Evolutionary conservation across 495 filamentous ascomycete species (phyloP).

Genomic region (Filosporella fistucella): DNA sequence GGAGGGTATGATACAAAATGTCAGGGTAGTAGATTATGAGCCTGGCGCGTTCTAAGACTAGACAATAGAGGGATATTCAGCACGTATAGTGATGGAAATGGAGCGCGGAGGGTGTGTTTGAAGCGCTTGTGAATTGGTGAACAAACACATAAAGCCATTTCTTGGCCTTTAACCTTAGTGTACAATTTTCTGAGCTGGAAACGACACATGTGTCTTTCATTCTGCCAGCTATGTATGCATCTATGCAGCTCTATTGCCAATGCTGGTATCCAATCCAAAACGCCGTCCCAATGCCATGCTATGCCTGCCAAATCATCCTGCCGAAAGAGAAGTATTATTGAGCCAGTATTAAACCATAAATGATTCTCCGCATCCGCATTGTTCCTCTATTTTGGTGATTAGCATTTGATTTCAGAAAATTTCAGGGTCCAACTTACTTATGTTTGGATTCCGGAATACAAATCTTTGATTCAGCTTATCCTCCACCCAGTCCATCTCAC

Average conservation of each 20-base stretch:
- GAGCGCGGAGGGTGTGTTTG: neutral
- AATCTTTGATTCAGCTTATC: constrained; percentile 88
- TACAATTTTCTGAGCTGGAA: too few relatives aligned
- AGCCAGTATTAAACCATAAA: constrained; percentile 84
- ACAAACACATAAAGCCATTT: neutral
- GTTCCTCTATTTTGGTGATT: constrained; percentile 64
- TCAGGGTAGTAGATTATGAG: constrained; percentile 39
- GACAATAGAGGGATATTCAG: neutral
- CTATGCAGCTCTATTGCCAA: constrained; percentile 17
- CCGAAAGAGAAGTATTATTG: neutral
- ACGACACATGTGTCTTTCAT: neutral
- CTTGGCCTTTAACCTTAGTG: neutral
- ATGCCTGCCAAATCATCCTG: constrained; percentile 11
- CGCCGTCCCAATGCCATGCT: constrained; percentile 21
- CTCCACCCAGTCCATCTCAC: constrained; percentile 99
- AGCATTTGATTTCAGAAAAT: constrained; percentile 22
- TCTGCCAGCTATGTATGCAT: constrained; percentile 8
- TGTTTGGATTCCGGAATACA: constrained; percentile 95
- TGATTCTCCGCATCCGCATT: constrained; percentile 95
- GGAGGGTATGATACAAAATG: constrained; percentile 30
- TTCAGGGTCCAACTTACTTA: constrained; percentile 64
- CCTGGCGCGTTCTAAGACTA: constrained; percentile 28
- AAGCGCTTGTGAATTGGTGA: too few relatives aligned
- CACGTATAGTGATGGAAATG: neutral
- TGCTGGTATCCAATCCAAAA: constrained; percentile 23